These are phyloP conservation scores for Pyricularia sp. DNA, from an alignment of 2,329 filamentous ascomycete genomes.

Conservation along the genomic window DNA sequence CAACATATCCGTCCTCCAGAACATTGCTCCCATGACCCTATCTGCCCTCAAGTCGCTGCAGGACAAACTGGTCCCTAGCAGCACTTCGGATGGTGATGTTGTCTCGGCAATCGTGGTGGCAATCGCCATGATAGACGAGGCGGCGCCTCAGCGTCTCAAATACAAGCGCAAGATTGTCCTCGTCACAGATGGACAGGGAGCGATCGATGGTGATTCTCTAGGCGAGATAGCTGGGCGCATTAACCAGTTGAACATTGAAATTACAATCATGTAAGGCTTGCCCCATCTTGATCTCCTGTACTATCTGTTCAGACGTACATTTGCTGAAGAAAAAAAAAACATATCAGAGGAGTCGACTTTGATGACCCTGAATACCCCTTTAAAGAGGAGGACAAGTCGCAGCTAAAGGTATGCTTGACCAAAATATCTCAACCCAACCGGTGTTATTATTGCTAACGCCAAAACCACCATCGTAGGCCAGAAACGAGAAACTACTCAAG, in stretches of 20 bases:
- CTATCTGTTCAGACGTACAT: neutral
- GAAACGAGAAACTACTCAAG: slow-evolving; percentile 60
- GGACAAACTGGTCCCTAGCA: slow-evolving; percentile 50
- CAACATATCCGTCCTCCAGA: slow-evolving; percentile 71
- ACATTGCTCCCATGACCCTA: slow-evolving; percentile 47
- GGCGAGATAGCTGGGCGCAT: slow-evolving; percentile 60
- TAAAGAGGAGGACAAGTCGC: slow-evolving; percentile 78
- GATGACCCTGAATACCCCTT: slow-evolving; percentile 81
- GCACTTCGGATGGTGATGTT: slow-evolving; percentile 61
- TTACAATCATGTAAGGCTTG: slow-evolving; percentile 58
- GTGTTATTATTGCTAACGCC: neutral
- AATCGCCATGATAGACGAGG: slow-evolving; percentile 64
- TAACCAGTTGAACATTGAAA: slow-evolving; percentile 61
- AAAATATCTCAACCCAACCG: neutral
- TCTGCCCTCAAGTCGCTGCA: slow-evolving; percentile 54
- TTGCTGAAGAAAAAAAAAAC: neutral
- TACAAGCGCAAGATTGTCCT: slow-evolving; percentile 70
- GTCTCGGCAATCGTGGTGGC: slow-evolving; percentile 80
- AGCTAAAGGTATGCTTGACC: slow-evolving; percentile 42
- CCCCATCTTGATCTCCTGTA: neutral
- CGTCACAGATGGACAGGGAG: slow-evolving; percentile 66
- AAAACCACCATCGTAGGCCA: slow-evolving; percentile 26
- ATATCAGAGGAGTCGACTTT: slow-evolving; percentile 70
- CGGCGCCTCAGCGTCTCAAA: slow-evolving; percentile 69
- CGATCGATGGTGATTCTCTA: slow-evolving; percentile 59